Evolutionary conservation across 306 rosid species (phyloP), one percentile per base, ranked within the genome.

Genomic region (Prunus davidiana): DNA sequence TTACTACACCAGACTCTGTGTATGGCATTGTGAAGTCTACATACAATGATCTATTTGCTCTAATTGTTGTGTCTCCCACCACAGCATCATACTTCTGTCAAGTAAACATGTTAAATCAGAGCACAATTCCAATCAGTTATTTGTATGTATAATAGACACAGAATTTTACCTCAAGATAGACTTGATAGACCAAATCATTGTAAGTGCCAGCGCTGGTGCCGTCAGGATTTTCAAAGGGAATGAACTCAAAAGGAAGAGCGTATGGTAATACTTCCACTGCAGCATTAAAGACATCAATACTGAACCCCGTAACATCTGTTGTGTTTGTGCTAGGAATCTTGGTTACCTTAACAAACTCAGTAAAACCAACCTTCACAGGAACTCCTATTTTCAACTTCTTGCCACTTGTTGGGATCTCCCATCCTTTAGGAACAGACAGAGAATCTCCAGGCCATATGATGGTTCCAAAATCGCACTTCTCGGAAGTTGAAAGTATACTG

Each of bases 21-120:
- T 66, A 84, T 1, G 92, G 92, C 54, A 82, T 16, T 13, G 88
- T 88, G 74, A 81, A 86, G 50, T 88, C 90, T 28, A 84, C 81
- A 12, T 69, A 76, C 12, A 3, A 1, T 0, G 84, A 76, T 19
- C 89, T 69, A 3, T 76, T 78, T 2, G 84, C 83, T 6, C 41
- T 49, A 1, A 84, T 84, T 1, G 87, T 82, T 32, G 27, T 34
- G 72, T 88, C 92, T 38, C 82, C 88, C 3, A 82, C 87, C 19
- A 70, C 81, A 0, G 83, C 88, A 57, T 88, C 88, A 0, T 76
- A 67, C 0, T 72, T 72, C 88, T 84, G 69, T 67, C 15, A 7
- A 50, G 47, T 30, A n/a, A 22, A 45, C 62, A 52, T 52, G 20
- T 52, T 49, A 49, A 11, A 49, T 55, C 25, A 55, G n/a, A 55